These are phyloP conservation scores for Stemphylium vesicarium DNA, from an alignment of 2,329 filamentous ascomycete genomes.

Conservation along the genomic window DNA sequence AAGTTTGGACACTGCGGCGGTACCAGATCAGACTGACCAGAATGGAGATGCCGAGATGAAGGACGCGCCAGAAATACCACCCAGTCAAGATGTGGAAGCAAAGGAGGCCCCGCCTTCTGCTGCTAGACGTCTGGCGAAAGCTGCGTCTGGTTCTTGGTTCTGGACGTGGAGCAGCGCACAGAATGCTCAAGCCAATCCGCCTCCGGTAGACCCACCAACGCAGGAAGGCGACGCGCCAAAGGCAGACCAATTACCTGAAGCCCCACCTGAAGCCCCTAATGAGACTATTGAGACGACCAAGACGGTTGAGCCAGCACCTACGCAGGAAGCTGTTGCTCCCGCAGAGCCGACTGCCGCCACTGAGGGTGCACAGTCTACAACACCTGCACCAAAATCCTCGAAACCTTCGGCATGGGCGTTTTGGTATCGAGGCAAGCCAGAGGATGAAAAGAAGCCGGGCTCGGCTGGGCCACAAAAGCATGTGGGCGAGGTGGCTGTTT, in stretches of 20 bases:
- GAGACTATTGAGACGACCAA: background rate
- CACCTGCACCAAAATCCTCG: conserved; percentile 47
- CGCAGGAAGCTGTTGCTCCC: conserved; percentile 5
- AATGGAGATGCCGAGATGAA: conserved; percentile 29
- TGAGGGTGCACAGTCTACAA: conserved; percentile 13
- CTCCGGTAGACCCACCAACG: conserved; percentile 22
- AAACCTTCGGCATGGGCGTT: conserved; percentile 77
- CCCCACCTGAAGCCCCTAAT: background rate
- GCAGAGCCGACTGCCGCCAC: conserved; percentile 14
- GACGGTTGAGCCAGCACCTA: conserved; percentile 1
- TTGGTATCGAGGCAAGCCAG: conserved; percentile 69
- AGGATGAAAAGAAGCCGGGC: conserved; percentile 60
- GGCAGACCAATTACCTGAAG: conserved; percentile 15
- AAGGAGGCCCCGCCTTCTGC: conserved; percentile 21
- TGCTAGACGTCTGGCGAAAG: conserved; percentile 21
- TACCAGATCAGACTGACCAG: background rate
- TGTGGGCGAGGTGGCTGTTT: conserved; percentile 58
- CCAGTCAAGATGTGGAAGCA: conserved; percentile 17
- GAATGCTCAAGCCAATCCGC: conserved; percentile 45
- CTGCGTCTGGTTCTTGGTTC: conserved; percentile 54
- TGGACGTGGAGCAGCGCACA: conserved; percentile 57
- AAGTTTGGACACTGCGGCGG: conserved; percentile 25
- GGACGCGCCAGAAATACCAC: conserved; percentile 16
- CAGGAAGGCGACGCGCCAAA: conserved; percentile 11
- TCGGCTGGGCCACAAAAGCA: conserved; percentile 65